Percentiles rank a stretch among this genome's conserved stretches.
These are phyloP conservation scores for Aspergillus brunneoviolaceus DNA, from an alignment of 2,329 filamentous ascomycete species.

Conservation along the genomic window DNA sequence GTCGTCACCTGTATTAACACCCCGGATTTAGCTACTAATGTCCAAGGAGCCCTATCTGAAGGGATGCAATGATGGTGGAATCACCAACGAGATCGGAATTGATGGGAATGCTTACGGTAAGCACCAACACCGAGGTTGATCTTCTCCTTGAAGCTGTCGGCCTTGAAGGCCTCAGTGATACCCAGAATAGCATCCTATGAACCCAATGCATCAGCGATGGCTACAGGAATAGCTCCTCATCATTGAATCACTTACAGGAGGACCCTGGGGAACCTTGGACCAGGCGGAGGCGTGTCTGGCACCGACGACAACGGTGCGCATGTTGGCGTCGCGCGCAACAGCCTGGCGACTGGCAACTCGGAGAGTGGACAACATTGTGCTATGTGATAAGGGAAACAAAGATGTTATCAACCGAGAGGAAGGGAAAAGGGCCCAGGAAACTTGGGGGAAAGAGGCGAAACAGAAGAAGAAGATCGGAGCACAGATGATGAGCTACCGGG, in stretches of 20 bases:
- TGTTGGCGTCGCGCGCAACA: conserved; percentile 39
- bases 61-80: neutral
- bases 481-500: conserved; percentile 1
- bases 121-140: conserved; percentile 98
- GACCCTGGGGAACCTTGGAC: conserved; percentile 88
- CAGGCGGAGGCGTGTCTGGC: conserved; percentile 74
- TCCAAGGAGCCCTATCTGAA: neutral
- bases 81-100: neutral
- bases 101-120: conserved; percentile 63
- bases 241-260: conserved; percentile 68
- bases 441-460: neutral
- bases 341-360: conserved; percentile 45
- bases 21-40: neutral
- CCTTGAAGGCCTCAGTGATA: conserved; percentile 98
- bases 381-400: conserved; percentile 1
- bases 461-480: conserved; percentile 1
- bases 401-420: neutral
- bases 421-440: neutral
- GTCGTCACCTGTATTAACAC: conserved; percentile 63
- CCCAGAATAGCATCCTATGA: conserved; percentile 49
- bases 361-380: conserved; percentile 48
- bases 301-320: conserved; percentile 43
- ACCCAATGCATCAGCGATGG: conserved; percentile 27
- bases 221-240: conserved; percentile 6
- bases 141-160: conserved; percentile 88